Base-by-base conservation (phyloP, 331 rosid genomes). In the Phaseolus coccineus region DNA sequence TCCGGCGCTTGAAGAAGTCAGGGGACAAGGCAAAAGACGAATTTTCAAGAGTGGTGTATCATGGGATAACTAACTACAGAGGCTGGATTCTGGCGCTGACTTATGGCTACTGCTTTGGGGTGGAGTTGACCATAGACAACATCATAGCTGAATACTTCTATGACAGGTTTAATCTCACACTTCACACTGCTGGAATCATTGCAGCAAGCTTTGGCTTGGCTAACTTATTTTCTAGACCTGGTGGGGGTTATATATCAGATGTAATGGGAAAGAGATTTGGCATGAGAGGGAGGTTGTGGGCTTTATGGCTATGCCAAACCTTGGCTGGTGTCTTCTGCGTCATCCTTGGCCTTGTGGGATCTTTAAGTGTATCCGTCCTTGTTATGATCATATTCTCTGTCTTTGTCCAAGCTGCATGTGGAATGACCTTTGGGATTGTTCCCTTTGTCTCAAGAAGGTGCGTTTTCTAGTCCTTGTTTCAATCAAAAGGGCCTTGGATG, bases 371-470 rank as follows among this genome's bases (percentile, higher is more conserved):
- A 0, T 95, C 99, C 1, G 69, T 95, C n/a, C 30, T 59, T 40
- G 91, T 93, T 10, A 89, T 95, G 99, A 4, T 95, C n/a, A 35
- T 87, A 30, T 95, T 95, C 86, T 95, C 99, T 46, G 4, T 93
- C 24, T 91, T 95, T 81, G 91, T 89, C 52, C 98, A 95, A 88
- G 98, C 97, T 56, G 96, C 99, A 0, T 95, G 99, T 84, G 99
- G 99, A 15, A 92, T 95, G 71, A 95, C 99, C 22, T 95, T 93
- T 85, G 99, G 99, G 28, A 89, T 95, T 33, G 98, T 95, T 82
- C 99, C 99, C 5, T 95, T 93, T 78, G 96, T 95, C 84, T 95
- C 99, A 25, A 85, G 97, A 75, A 93, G 98, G 99, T 93, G 72
- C 0, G 59, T 50, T 61, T 81, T 77, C 31, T 5, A 1, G 2